Percentiles rank a stretch among this genome's conserved stretches.
Evolutionary conservation across 495 filamentous ascomycete genomes (phyloP).

Genomic region (Penicillium verhagenii): DNA sequence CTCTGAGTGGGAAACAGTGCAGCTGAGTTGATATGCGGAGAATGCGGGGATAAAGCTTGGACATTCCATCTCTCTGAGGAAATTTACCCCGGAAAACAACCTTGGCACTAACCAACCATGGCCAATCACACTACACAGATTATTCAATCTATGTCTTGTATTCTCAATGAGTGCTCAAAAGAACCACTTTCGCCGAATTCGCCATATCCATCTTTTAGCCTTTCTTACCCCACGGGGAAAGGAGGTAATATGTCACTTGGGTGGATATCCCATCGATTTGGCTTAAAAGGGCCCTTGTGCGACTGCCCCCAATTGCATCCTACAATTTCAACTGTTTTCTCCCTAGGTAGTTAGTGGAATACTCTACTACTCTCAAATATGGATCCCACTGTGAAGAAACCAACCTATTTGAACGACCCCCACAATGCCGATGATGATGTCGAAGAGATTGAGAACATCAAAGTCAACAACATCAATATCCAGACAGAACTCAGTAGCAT

Average conservation of each 20-base stretch:
- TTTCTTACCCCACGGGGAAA: background rate
- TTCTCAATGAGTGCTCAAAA: background rate
- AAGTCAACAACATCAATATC: conserved; percentile 1
- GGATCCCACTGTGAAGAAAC: conserved; percentile 4
- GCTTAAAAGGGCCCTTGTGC: background rate
- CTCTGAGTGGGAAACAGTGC: background rate
- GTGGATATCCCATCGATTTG: background rate
- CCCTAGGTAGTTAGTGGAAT: too few species aligned
- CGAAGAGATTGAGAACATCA: conserved; percentile 13
- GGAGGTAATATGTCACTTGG: too few species aligned
- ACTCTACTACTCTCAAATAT: background rate
- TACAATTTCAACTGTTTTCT: background rate
- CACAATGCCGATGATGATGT: conserved; percentile 5
- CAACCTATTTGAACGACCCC: background rate
- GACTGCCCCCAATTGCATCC: background rate
- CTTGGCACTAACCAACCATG: background rate
- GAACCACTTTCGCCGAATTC: background rate
- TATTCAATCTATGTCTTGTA: background rate
- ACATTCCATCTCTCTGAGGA: background rate
- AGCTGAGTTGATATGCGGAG: background rate
- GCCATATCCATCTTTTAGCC: background rate
- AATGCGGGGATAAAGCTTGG: background rate
- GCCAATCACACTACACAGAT: background rate
- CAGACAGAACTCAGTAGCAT: conserved; percentile 12
- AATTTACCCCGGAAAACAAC: background rate